A percentile compares a stretch with the other conserved stretches of the same genome.
These are phyloP conservation scores for Anthracocystis panici-leucophaei DNA, from an alignment of 1,284 basidiomycete species.

Conservation along the genomic window DNA sequence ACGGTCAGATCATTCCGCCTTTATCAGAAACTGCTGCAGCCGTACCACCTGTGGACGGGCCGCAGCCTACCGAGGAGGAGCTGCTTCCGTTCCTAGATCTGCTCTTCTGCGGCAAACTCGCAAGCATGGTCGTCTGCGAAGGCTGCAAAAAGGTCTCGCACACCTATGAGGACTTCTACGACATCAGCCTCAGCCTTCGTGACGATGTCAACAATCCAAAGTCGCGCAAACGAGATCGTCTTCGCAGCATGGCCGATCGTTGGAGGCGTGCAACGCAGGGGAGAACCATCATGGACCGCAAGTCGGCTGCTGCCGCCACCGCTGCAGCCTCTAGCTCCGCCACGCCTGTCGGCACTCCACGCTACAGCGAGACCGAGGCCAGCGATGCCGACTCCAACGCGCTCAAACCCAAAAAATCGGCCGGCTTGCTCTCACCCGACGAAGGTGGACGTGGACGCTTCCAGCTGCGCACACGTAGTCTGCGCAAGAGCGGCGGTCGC, in stretches of 20 bases:
- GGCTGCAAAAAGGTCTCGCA: slow-evolving; percentile 88
- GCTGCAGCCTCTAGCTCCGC: slow-evolving; percentile 22
- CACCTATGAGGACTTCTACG: slow-evolving; percentile 92
- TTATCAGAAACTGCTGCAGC: slow-evolving; percentile 1
- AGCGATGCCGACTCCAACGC: slow-evolving; percentile 77
- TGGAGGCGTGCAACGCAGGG: slow-evolving; percentile 48
- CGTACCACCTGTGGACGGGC: background rate
- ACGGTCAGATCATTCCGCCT: slow-evolving; percentile 20
- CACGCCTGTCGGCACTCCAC: slow-evolving; percentile 44
- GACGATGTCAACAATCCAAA: slow-evolving; percentile 38
- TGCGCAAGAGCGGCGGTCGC: slow-evolving; percentile 36
- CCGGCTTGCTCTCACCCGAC: slow-evolving; percentile 51
- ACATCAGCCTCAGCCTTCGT: slow-evolving; percentile 83
- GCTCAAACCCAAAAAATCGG: slow-evolving; percentile 70
- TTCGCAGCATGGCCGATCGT: slow-evolving; percentile 54
- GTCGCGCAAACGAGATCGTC: slow-evolving; percentile 46
- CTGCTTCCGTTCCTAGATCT: slow-evolving; percentile 84
- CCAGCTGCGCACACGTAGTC: slow-evolving; percentile 36
- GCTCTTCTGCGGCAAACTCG: slow-evolving; percentile 87
- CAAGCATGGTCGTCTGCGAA: slow-evolving; percentile 91
- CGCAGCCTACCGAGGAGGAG: slow-evolving; percentile 70
- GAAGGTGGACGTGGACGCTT: slow-evolving; percentile 41
- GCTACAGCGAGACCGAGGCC: slow-evolving; percentile 51
- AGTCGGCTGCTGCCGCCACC: slow-evolving; percentile 36
- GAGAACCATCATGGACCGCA: slow-evolving; percentile 37